Base-by-base conservation (phyloP, 371 early-diverging fungal genomes). In the Syncephalastrum racemosum region DNA sequence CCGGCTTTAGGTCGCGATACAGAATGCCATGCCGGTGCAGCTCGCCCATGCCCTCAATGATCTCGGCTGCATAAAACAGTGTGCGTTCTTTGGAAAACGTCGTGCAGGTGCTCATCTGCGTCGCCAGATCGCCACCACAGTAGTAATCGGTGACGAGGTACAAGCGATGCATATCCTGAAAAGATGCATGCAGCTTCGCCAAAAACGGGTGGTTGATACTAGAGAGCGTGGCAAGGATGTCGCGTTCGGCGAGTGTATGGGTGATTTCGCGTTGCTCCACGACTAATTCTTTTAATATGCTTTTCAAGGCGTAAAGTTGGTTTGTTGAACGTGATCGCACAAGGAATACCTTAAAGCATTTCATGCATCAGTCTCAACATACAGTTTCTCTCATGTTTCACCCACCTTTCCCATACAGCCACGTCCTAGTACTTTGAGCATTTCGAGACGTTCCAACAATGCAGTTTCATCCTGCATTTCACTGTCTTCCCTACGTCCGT, bases 131-230 rank as follows among this genome's bases (percentile, higher is more conserved):
- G 31, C 90, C 85, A 57, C 93, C 94, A 45, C 87, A 82, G 43
- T 97, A 90, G 70, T 96, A 99, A 73, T 99, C 98, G 84, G 97
- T 95, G 8, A 99, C 92, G 63, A 99, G 88, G 78, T 92, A 98
- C 14, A 99, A 66, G 15, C 94, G 85, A 47, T 88, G 87, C 18
- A 86, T 82, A n/a, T 92, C 90, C 78, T 98, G 97, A 77, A 97
- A 97, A 48, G 90, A 90, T 18, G 90, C 85, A 67, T 98, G 92
- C 57, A 99, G 79, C 23, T 92, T 92, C 20, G 97, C 93, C 50
- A 99, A 77, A 83, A 97, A 99, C 18, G 98, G 95, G 54, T 96
- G 96, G 23, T 72, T 53, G 15, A 68, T 59, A 5, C 50, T 60
- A 2, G 76, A 66, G 20, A 83, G 54, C 10, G 75, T 73, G 2